A percentile compares a stretch with the other conserved stretches of the same genome.
Conservation (phyloP, 208 protist genomes). For the Crithidia thermophila region DNA sequence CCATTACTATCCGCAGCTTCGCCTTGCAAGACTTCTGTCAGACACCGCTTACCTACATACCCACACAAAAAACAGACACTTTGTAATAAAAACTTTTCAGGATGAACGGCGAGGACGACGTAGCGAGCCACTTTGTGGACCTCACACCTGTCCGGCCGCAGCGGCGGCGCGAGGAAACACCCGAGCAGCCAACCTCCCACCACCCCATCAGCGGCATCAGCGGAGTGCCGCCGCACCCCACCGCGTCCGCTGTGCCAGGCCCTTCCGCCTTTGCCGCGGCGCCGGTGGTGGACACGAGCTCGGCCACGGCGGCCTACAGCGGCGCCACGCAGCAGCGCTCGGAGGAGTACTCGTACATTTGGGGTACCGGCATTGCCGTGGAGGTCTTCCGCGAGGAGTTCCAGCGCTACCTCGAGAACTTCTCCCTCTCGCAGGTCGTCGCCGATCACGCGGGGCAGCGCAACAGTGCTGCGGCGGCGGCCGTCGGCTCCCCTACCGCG, state of each 20-base stretch:
- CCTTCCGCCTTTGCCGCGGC: not conserved
- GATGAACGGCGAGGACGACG: slow-evolving; percentile 48
- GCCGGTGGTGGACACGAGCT: not conserved
- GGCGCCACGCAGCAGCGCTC: slow-evolving; percentile 35
- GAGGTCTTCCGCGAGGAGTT: slow-evolving; percentile 83
- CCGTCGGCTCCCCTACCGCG: not conserved
- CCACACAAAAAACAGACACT: not conserved
- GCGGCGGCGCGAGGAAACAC: slow-evolving; percentile 25
- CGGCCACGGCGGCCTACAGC: slow-evolving; percentile 9
- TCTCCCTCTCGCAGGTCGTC: slow-evolving; percentile 32
- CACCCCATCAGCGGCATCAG: not conserved
- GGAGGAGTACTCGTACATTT: slow-evolving; percentile 89
- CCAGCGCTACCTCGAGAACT: slow-evolving; percentile 80
- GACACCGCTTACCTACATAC: not conserved
- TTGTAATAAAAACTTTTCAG: not conserved
- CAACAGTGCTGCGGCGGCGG: not conserved
- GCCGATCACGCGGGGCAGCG: slow-evolving; percentile 8
- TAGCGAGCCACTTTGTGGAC: slow-evolving; percentile 35
- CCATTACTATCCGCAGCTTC: too few species aligned
- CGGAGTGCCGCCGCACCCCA: not conserved
- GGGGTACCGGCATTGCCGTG: slow-evolving; percentile 89
- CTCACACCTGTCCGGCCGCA: slow-evolving; percentile 59
- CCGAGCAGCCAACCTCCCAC: not conserved
- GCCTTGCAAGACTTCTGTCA: too few species aligned
- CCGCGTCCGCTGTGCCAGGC: not conserved